These are phyloP conservation scores for Cystofilobasidium capitatum DNA, from an alignment of 768 basidiomycete species.

Conservation along the genomic window DNA sequence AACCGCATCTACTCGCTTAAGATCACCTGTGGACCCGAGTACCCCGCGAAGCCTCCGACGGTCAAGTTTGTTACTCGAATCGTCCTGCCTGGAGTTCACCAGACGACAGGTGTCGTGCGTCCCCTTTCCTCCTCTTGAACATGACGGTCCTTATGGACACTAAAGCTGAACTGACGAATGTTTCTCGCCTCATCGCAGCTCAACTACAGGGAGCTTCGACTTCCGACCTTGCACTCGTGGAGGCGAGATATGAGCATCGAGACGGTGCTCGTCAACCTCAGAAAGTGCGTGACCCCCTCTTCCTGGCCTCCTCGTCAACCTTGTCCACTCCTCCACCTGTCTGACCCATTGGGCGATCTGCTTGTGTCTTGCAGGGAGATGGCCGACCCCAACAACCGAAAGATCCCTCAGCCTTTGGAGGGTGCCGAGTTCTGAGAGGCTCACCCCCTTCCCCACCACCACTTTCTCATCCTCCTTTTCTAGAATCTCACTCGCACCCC, in stretches of 20 bases:
- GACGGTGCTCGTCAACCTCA: slow-evolving; percentile 80
- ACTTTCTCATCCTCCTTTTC: neutral
- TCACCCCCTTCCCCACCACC: neutral
- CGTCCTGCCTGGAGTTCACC: slow-evolving; percentile 84
- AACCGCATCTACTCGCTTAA: slow-evolving; percentile 95
- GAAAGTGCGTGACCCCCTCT: slow-evolving; percentile 52
- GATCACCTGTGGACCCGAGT: slow-evolving; percentile 59
- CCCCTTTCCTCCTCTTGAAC: neutral
- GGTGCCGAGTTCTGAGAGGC: slow-evolving; percentile 45
- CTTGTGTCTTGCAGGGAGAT: slow-evolving; percentile 61
- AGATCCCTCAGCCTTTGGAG: slow-evolving; percentile 89
- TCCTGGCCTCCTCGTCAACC: slow-evolving; percentile 2
- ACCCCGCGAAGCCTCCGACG: slow-evolving; percentile 25
- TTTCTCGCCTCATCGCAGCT: slow-evolving; percentile 43
- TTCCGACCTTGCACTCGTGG: slow-evolving; percentile 63
- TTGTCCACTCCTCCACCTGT: neutral
- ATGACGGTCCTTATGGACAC: neutral
- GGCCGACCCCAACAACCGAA: slow-evolving; percentile 81
- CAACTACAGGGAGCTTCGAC: slow-evolving; percentile 54
- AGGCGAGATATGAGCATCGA: slow-evolving; percentile 67
- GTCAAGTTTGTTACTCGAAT: slow-evolving; percentile 79
- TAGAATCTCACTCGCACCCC: neutral
- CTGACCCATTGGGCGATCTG: too few species aligned
- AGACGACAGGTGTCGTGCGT: slow-evolving; percentile 52
- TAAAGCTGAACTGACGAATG: neutral